Percentiles rank a stretch among this genome's conserved stretches.
These are phyloP conservation scores for Chaetomium cochliodes DNA, from an alignment of 495 filamentous ascomycete species.

Conservation along the genomic window DNA sequence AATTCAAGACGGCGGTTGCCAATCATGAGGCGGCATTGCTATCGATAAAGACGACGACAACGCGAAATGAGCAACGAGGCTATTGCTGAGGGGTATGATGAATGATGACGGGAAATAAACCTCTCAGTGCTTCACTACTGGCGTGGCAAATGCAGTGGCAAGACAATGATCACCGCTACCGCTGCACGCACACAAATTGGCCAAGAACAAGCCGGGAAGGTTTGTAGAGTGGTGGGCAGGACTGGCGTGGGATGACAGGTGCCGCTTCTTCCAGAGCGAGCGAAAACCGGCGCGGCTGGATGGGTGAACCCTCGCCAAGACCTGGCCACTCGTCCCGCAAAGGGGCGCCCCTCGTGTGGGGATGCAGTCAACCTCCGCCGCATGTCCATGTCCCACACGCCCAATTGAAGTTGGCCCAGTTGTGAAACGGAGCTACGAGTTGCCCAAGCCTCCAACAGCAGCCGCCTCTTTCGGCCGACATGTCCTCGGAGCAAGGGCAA, in stretches of 20 bases:
- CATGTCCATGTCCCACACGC: not conserved
- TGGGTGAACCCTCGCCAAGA: constrained; percentile 25
- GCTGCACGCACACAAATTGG: constrained; percentile 11
- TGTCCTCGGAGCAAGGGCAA: constrained; percentile 16
- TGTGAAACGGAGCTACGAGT: constrained; percentile 21
- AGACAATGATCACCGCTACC: constrained; percentile 14
- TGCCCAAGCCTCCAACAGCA: constrained; percentile 3
- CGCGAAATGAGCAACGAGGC: not conserved
- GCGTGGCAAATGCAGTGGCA: not conserved
- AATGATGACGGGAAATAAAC: not conserved
- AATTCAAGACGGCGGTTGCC: not conserved
- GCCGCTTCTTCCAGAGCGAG: constrained; percentile 21
- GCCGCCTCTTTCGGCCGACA: constrained; percentile 17
- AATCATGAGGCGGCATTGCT: constrained; percentile 2
- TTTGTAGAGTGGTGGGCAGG: constrained; percentile 7
- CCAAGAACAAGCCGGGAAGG: constrained; percentile 13
- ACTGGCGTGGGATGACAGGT: constrained; percentile 22
- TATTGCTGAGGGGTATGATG: not conserved
- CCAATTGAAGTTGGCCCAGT: constrained; percentile 10
- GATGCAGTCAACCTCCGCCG: constrained; percentile 20
- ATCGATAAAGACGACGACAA: constrained; percentile 12
- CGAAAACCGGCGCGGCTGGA: constrained; percentile 28
- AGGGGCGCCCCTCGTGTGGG: constrained; percentile 14
- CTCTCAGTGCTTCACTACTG: not conserved
- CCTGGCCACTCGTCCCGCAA: constrained; percentile 26